A percentile compares a stretch with the other conserved stretches of the same genome.
These are phyloP conservation scores for Lactarius vividus DNA, from an alignment of 768 basidiomycete genomes.

Conservation along the genomic window DNA sequence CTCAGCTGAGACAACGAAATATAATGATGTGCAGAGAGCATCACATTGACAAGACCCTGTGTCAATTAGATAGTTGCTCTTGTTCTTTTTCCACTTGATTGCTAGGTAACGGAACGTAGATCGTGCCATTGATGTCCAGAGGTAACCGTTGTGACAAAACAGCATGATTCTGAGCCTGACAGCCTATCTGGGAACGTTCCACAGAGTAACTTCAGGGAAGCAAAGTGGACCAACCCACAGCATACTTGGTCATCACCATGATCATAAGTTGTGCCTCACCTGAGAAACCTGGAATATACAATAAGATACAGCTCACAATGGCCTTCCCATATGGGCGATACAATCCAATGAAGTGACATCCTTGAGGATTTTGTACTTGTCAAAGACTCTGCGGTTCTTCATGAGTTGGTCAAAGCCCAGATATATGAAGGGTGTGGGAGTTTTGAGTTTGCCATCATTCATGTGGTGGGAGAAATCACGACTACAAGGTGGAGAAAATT, in stretches of 20 bases:
- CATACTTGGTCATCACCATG: not conserved
- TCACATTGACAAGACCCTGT: no score
- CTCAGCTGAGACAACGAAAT: no score
- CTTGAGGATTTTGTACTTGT: not conserved
- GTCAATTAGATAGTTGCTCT: not conserved
- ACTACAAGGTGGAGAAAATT: not conserved
- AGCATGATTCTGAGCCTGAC: not conserved
- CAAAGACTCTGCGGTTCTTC: not conserved
- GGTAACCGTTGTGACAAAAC: not conserved
- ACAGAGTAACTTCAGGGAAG: not conserved
- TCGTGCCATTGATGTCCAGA: not conserved
- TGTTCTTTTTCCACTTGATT: not conserved
- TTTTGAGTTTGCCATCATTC: not conserved
- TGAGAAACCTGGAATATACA: not conserved
- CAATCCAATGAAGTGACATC: not conserved
- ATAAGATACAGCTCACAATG: no score
- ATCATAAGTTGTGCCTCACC: not conserved
- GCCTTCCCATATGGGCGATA: not conserved
- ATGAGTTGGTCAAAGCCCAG: slow-evolving; percentile 7
- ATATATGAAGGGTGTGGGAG: not conserved
- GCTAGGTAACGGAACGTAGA: no score
- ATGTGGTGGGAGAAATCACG: not conserved
- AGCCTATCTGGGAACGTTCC: not conserved
- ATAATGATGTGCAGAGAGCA: no score
- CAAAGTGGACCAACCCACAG: not conserved